Base-by-base conservation (phyloP, 768 basidiomycete species). In the Cystobasidiopsis lactophilus region DNA sequence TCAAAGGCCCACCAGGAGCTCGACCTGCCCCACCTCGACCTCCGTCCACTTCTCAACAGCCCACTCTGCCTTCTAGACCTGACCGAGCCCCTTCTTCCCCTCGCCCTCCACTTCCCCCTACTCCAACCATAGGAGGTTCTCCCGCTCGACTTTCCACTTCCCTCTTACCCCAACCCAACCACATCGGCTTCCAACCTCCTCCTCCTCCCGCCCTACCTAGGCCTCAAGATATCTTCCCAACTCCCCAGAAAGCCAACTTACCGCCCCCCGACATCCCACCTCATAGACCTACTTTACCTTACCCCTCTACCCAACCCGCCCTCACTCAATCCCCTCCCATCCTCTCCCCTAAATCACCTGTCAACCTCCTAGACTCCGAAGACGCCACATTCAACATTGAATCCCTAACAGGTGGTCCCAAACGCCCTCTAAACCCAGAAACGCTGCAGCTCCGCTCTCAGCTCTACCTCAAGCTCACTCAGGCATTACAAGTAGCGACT, bases 401-500 rank as follows among this genome's bases (percentile, higher is more conserved):
- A 24, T 7, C 43, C 11, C 49, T 27, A 2, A 14, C 37, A 19
- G 24, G 16, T 0, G 43, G 33, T 24, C 85, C 85, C 54, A 80
- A 79, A 39, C 79, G 83, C 26, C 85, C 85, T 19, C 82, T 81
- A 3, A 86, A 91, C 68, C 86, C 85, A 48, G 85, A 91, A 63
- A 73, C 93, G 14, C 72, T 93, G 54, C 75, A 73, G 19, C 72
- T 95, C 21, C 85, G 91, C 56, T 70, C 74, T 13, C 74, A 75
- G 60, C 75, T 93, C 39, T 79, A 85, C 64, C 73, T 75, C 38
- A 84, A 81, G 64, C 64, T 98, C 40, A 68, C 72, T 41, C 72
- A 77, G 50, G 78, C 88, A 26, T 69, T 77, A 11, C 71, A 59
- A 2, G 52, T 56, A 2, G 60, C 69, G 16, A 78, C 60, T 73